A percentile compares a stretch with the other conserved stretches of the same genome.
phyloP scores from a whole-genome alignment of 2,329 filamentous ascomycete genomes.

The Neopestalotiopsis sp. region DNA sequence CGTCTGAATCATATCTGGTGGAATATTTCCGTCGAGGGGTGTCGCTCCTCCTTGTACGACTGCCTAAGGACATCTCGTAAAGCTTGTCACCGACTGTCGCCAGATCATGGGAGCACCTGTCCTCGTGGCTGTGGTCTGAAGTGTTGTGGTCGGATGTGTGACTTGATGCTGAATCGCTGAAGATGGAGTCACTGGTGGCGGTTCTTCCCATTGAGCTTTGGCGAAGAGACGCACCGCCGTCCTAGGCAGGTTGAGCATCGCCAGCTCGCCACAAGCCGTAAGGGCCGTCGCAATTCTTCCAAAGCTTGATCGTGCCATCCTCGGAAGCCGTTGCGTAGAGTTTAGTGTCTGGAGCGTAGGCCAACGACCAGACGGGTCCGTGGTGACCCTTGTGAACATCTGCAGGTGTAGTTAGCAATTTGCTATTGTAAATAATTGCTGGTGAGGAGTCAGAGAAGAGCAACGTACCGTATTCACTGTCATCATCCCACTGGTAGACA shows the following conservation, averaged over 20 bases:
- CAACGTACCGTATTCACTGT: conserved; percentile 72
- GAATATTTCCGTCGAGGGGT: not conserved
- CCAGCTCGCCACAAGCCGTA: conserved; percentile 63
- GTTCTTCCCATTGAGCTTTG: conserved; percentile 4
- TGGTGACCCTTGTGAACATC: conserved; percentile 97
- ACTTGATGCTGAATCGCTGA: not conserved
- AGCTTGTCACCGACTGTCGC: not conserved
- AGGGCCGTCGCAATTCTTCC: conserved; percentile 71
- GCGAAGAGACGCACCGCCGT: conserved; percentile 27
- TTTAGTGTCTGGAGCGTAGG: conserved; percentile 94
- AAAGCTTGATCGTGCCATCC: conserved; percentile 96
- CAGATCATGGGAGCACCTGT: not conserved
- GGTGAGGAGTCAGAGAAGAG: not conserved
- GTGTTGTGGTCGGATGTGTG: not conserved
- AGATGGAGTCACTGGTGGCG: not conserved
- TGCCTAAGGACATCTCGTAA: not conserved
- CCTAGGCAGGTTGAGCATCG: conserved; percentile 43
- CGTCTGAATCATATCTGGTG: not conserved
- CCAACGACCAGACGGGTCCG: conserved; percentile 94
- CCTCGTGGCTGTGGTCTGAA: not conserved
- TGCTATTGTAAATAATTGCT: not conserved
- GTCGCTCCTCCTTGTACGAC: not conserved
- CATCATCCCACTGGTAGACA: conserved; percentile 87
- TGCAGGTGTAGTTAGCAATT: conserved; percentile 37
- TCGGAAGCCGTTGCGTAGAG: conserved; percentile 96